A percentile compares a stretch with the other conserved stretches of the same genome.
Conservation (phyloP, 2,329 filamentous ascomycete genomes). For the Talaromyces sp. region DNA sequence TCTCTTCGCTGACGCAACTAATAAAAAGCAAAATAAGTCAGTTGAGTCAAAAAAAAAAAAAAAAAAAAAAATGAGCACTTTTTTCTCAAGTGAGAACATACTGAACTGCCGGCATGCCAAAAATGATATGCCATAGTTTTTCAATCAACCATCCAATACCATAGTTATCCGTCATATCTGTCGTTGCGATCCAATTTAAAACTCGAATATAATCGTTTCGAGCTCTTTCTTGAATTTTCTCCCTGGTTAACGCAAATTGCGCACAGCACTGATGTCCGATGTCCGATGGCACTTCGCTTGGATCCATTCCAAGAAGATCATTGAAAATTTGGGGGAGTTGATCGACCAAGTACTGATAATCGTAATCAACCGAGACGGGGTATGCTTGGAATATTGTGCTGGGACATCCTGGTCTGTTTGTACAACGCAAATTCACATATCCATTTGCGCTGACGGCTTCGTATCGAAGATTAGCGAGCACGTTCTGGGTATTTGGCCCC, state of each 20-base stretch:
- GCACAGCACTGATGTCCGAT: conserved; percentile 14
- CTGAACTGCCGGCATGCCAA: conserved; percentile 15
- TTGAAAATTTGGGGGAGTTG: conserved; percentile 30
- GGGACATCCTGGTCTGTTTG: conserved; percentile 41
- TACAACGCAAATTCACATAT: conserved; percentile 46
- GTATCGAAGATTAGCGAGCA: conserved; percentile 36
- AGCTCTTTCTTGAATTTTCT: conserved; percentile 2
- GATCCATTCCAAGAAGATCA: conserved; percentile 27
- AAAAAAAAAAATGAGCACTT: background rate
- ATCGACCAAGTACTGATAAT: conserved; percentile 25
- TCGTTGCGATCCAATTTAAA: conserved; percentile 9
- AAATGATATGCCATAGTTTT: conserved; percentile 19
- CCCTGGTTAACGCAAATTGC: conserved; percentile 10
- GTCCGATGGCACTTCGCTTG: background rate
- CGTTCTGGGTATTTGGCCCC: conserved; percentile 31
- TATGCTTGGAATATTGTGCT: conserved; percentile 36
- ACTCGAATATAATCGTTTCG: conserved; percentile 6
- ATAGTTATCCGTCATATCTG: conserved; percentile 15
- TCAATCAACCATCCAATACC: conserved; percentile 17
- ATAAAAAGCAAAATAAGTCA: background rate
- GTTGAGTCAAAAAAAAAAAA: too few species aligned
- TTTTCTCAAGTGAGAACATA: background rate
- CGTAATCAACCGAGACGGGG: background rate
- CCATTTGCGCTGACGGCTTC: conserved; percentile 41
- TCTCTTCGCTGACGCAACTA: conserved; percentile 9